A percentile compares a stretch with the other conserved stretches of the same genome.
Conservation (phyloP, 495 filamentous ascomycete genomes). For the Penicillium coprophilum region DNA sequence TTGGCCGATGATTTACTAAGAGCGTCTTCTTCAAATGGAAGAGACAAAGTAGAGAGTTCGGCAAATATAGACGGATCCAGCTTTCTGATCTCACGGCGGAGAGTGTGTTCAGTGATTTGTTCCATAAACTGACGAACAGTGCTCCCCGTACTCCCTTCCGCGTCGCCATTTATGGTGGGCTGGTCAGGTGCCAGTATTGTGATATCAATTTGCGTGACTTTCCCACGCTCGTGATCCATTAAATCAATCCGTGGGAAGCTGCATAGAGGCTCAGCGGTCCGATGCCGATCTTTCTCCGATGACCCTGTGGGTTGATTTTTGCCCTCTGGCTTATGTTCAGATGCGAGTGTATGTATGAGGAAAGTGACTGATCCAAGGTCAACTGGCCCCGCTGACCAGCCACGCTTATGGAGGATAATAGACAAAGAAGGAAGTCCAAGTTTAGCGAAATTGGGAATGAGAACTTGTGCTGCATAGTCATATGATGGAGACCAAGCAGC, state of each 20-base stretch:
- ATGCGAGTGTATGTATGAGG: conserved; percentile 51
- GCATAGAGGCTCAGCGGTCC: not conserved
- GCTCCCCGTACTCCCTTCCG: conserved; percentile 3
- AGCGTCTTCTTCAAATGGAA: not conserved
- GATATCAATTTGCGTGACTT: conserved; percentile 58
- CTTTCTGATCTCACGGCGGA: conserved; percentile 13
- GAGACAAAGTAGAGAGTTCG: not conserved
- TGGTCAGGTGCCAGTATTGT: conserved; percentile 55
- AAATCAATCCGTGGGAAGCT: conserved; percentile 40
- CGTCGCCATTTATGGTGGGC: not conserved
- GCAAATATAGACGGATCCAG: conserved; percentile 17
- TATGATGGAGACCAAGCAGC: conserved; percentile 67
- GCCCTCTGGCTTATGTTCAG: not conserved
- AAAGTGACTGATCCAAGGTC: conserved; percentile 60
- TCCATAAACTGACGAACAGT: conserved; percentile 18
- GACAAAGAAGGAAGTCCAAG: conserved; percentile 60
- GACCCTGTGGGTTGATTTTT: not conserved
- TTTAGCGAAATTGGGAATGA: conserved; percentile 65
- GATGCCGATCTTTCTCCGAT: not conserved
- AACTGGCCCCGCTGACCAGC: conserved; percentile 64
- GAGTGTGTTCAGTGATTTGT: conserved; percentile 5
- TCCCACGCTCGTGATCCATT: conserved; percentile 38
- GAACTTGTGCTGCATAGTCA: conserved; percentile 76
- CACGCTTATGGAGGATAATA: conserved; percentile 55
- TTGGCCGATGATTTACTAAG: not conserved